Evolutionary conservation across 768 basidiomycete genomes (phyloP).

Genomic region (Suillus weaverae): DNA sequence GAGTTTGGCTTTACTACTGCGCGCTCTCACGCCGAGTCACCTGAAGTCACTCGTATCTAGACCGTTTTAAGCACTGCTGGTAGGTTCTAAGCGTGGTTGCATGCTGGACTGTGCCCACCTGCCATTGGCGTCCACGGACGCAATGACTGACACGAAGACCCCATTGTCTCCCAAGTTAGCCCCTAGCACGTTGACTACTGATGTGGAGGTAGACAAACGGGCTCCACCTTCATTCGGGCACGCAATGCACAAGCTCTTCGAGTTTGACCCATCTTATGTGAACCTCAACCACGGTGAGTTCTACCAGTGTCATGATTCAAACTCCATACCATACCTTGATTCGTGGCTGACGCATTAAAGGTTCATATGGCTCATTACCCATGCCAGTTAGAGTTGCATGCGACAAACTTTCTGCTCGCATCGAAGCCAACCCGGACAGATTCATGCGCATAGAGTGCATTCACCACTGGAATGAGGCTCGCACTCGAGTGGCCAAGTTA

Average conservation of each 20-base stretch:
- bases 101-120: not conserved
- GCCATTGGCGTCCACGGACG: not conserved
- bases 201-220: slow-evolving; percentile 22
- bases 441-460: slow-evolving; percentile 45
- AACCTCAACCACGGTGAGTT: slow-evolving; percentile 65
- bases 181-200: not conserved
- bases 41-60: not conserved
- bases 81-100: not conserved
- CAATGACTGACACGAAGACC: not conserved
- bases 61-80: not conserved
- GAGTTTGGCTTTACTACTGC: not conserved
- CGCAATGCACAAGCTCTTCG: slow-evolving; percentile 33
- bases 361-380: slow-evolving; percentile 60
- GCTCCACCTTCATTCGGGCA: slow-evolving; percentile 55
- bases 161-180: not conserved
- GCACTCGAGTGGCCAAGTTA: slow-evolving; percentile 47
- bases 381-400: slow-evolving; percentile 49
- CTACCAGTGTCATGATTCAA: not conserved
- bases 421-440: slow-evolving; percentile 59
- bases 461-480: slow-evolving; percentile 37
- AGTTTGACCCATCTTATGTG: slow-evolving; percentile 43
- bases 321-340: not conserved
- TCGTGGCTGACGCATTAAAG: slow-evolving; percentile 30
- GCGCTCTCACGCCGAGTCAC: slow-evolving; percentile 2
- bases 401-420: slow-evolving; percentile 38